Evolutionary conservation across 2,329 filamentous ascomycete genomes (phyloP).

Genomic region (Trichoderma guizhouense): DNA sequence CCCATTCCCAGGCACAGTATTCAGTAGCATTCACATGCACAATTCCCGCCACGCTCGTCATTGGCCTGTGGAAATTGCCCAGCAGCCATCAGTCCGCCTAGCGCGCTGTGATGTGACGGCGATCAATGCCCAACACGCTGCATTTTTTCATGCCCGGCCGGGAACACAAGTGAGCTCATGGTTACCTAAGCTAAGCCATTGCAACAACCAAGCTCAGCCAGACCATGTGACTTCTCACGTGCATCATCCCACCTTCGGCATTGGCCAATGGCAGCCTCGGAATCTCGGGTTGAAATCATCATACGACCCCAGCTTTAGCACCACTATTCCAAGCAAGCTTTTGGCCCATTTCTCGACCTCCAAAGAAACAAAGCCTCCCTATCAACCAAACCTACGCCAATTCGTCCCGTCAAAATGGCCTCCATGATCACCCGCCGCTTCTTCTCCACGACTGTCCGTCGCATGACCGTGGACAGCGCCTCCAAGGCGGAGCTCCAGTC

Average conservation of each 20-base stretch:
- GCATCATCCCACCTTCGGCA: constrained; percentile 26
- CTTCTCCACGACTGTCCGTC: constrained; percentile 53
- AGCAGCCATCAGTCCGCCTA: not conserved
- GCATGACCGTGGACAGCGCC: constrained; percentile 41
- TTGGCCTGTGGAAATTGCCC: constrained; percentile 14
- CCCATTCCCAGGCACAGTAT: not conserved
- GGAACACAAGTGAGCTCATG: not conserved
- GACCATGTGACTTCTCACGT: constrained; percentile 23
- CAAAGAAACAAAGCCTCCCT: constrained; percentile 17
- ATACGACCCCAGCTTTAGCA: constrained; percentile 15
- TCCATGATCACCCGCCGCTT: constrained; percentile 55
- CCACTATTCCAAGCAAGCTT: constrained; percentile 11
- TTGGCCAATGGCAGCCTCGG: constrained; percentile 29
- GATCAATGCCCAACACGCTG: constrained; percentile 7
- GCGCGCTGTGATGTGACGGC: not conserved
- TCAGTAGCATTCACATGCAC: not conserved
- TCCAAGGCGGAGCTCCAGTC: constrained; percentile 49
- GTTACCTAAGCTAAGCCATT: not conserved
- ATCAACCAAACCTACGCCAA: constrained; percentile 20
- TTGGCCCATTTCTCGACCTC: constrained; percentile 18
- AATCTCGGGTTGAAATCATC: constrained; percentile 19
- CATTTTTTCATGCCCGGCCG: not conserved
- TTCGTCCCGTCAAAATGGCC: constrained; percentile 46
- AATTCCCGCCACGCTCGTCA: not conserved
- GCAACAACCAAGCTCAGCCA: not conserved